A percentile compares a stretch with the other conserved stretches of the same genome.
These are phyloP conservation scores for Myxozyma neotropica DNA, from an alignment of 805 yeast genomes.

Conservation along the genomic window DNA sequence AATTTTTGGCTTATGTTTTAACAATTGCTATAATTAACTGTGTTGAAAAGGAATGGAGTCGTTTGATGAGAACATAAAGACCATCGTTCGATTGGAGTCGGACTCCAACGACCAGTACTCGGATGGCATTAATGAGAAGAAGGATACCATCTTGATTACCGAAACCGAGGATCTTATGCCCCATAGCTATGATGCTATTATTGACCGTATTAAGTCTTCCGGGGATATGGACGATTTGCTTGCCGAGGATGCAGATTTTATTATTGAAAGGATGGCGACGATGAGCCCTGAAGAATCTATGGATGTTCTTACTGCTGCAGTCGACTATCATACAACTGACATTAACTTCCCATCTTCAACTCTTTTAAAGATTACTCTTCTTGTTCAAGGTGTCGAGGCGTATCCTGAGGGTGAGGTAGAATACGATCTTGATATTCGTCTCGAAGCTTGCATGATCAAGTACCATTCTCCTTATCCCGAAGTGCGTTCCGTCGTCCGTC, in stretches of 20 bases:
- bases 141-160: background rate
- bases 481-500: slow-evolving; percentile 65
- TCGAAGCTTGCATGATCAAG: slow-evolving; percentile 18
- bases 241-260: slow-evolving; percentile 38
- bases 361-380: slow-evolving; percentile 40
- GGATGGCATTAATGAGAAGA: background rate
- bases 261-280: slow-evolving; percentile 41
- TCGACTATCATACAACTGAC: slow-evolving; percentile 45
- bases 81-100: no score
- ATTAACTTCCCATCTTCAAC: slow-evolving; percentile 48
- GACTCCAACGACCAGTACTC: no score
- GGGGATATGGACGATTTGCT: slow-evolving; percentile 22
- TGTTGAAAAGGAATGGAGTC: no score
- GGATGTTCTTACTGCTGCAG: background rate
- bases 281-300: background rate
- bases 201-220: slow-evolving; percentile 23
- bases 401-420: slow-evolving; percentile 4
- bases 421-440: slow-evolving; percentile 12
- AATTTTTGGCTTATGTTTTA: no score
- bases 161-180: background rate
- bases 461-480: slow-evolving; percentile 57
- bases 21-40: no score
- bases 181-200: slow-evolving; percentile 8
- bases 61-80: no score
- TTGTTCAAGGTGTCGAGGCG: slow-evolving; percentile 15